Evolutionary conservation across 1,139 yeast species (phyloP).

Genomic region (Taphrina populina): DNA sequence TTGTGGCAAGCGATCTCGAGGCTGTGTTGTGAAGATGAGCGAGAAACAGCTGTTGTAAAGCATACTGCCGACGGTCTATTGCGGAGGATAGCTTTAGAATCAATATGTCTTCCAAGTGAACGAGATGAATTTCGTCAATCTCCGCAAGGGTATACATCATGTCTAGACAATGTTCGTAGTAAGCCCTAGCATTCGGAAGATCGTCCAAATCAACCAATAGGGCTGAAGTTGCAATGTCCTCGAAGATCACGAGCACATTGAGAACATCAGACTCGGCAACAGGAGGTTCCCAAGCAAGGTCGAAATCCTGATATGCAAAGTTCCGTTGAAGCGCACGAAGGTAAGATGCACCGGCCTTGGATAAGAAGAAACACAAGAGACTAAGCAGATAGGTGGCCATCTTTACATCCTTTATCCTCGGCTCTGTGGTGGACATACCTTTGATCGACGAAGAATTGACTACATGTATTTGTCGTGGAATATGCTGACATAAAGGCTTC

Average conservation of each 20-base stretch:
- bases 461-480: not conserved
- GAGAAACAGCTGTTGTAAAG: constrained; percentile 1
- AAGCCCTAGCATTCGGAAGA: not conserved
- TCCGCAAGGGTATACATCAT: not conserved
- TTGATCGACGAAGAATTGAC: too few species aligned
- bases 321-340: not conserved
- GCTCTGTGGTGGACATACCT: too few species aligned
- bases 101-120: not conserved
- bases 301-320: not conserved
- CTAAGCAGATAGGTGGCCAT: not conserved
- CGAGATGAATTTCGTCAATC: not conserved
- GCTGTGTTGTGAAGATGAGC: not conserved
- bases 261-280: too few species aligned
- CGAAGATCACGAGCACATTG: too few species aligned
- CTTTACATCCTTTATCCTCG: too few species aligned
- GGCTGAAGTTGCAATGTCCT: not conserved
- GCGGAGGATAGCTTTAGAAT: not conserved
- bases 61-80: not conserved
- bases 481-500: not conserved
- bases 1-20: not conserved
- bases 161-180: constrained; percentile 7
- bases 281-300: too few species aligned
- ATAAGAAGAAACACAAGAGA: not conserved
- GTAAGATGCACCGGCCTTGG: not conserved
- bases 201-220: not conserved